Conservation (phyloP, 805 yeast genomes). For the Suhomyces vadensis region DNA sequence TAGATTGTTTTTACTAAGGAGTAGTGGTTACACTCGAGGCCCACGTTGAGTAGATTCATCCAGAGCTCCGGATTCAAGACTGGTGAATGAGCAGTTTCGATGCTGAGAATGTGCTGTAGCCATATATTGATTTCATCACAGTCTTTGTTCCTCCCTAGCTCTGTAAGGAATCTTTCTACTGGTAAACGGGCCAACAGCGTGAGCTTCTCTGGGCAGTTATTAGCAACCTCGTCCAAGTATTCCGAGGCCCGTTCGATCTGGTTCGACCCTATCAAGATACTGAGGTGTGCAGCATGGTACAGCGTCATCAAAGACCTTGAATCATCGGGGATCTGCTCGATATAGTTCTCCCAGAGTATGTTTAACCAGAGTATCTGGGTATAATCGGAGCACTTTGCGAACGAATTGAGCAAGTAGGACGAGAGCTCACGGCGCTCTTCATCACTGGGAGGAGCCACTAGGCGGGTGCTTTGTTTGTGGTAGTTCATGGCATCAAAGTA, state of each 20-base stretch:
- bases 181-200: constrained; percentile 5
- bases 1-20: constrained; percentile 28
- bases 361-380: constrained; percentile 22
- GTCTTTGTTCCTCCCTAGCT: constrained; percentile 19
- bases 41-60: constrained; percentile 25
- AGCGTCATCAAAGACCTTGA: constrained; percentile 12
- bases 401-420: constrained; percentile 8
- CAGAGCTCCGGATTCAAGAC: constrained; percentile 17
- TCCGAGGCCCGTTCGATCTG: constrained; percentile 27
- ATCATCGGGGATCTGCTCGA: constrained; percentile 7
- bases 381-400: constrained; percentile 20
- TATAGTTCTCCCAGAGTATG: constrained; percentile 22
- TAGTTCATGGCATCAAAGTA: constrained; percentile 10
- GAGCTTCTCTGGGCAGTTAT: not conserved
- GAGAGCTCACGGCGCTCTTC: not conserved
- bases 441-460: constrained; percentile 10
- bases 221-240: constrained; percentile 12
- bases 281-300: constrained; percentile 26
- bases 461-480: constrained; percentile 9
- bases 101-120: constrained; percentile 8
- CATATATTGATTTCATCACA: constrained; percentile 21
- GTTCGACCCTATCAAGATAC: constrained; percentile 22
- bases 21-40: constrained; percentile 27
- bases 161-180: not conserved
- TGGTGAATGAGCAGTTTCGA: not conserved